phyloP scores from a whole-genome alignment of 1,284 basidiomycete genomes.

The Cutaneotrichosporon dermatis region DNA sequence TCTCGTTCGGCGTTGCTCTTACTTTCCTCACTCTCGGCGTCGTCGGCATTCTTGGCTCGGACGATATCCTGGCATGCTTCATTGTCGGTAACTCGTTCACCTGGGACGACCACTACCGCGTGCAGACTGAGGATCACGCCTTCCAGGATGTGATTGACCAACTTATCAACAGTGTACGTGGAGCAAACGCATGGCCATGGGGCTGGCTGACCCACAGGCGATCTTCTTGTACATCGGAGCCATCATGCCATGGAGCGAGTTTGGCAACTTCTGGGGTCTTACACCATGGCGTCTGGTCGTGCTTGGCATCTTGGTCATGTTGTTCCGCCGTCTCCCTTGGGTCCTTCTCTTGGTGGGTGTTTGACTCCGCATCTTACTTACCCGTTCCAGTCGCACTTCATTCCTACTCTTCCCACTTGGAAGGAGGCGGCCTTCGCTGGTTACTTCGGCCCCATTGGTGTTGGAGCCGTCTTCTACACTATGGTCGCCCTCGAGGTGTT shows the following conservation, averaged over 20 bases:
- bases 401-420: slow-evolving; percentile 41
- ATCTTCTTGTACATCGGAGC: slow-evolving; percentile 83
- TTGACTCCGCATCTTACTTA: too few relatives aligned
- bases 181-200: too few relatives aligned
- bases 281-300: slow-evolving; percentile 77
- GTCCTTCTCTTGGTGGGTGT: slow-evolving; percentile 62
- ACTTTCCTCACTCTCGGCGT: slow-evolving; percentile 69
- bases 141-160: slow-evolving; percentile 57
- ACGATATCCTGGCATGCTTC: slow-evolving; percentile 67
- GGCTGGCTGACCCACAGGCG: slow-evolving; percentile 22
- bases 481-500: slow-evolving; percentile 51
- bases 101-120: slow-evolving; percentile 52
- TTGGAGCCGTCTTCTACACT: slow-evolving; percentile 53
- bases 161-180: slow-evolving; percentile 49
- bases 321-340: slow-evolving; percentile 72
- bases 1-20: slow-evolving; percentile 46
- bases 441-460: slow-evolving; percentile 50
- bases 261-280: slow-evolving; percentile 52
- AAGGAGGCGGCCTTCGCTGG: slow-evolving; percentile 45
- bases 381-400: slow-evolving; percentile 31
- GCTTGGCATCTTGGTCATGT: slow-evolving; percentile 69
- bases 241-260: slow-evolving; percentile 69
- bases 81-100: slow-evolving; percentile 44
- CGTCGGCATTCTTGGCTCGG: slow-evolving; percentile 78
- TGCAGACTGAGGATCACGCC: slow-evolving; percentile 53